Base-by-base conservation (phyloP, 371 early-diverging fungal genomes). In the Mortierella sp. region DNA sequence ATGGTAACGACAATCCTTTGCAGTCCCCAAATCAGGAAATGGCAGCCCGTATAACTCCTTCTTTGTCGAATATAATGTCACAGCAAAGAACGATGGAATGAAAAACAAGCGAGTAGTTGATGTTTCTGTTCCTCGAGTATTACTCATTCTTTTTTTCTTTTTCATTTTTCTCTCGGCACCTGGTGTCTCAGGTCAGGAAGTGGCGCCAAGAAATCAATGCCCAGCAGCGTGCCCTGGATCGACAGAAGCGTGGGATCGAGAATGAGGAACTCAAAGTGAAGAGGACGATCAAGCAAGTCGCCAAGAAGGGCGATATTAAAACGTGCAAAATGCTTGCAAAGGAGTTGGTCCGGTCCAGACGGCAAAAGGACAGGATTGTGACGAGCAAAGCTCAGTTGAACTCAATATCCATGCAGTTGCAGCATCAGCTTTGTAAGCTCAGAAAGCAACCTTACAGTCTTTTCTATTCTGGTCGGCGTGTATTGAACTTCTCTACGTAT, bases 371-470 rank as follows among this genome's bases (percentile, higher is more conserved):
- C 54, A 84, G 97, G 34, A 60, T 98, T 37, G 85, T 90, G 65
- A 94, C 93, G 24, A 91, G 90, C 69, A 96, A 96, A 69, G 98
- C 97, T 1, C 97, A 97, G 73, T 84, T 98, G 68, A 95, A 94
- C 78, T 93, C 94, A 14, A 87, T 98, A 50, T 78, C 85, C 30
- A 92, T 97, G 94, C 94, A 95, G 73, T 81, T 98, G 49, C 91
- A 95, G 69, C 93, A 93, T 67, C 96, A 95, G 79, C 79, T 93
- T 30, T 91, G 95, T 94, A 71, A 39, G 59, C 41, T 8, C 6
- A 7, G 4, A 42, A 19, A 42, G 0, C 11, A 15, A 6, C 37
- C 27, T 17, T 48, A 39, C 8, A 9, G 39, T 32, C 11, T 49
- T 60, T 21, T 56, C 34, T 1, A 64, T 28, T 44, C 27, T 41